A percentile compares a stretch with the other conserved stretches of the same genome.
Evolutionary conservation across 192 early-diverging fungal species (phyloP).

Genomic region (Coemansia asiatica): DNA sequence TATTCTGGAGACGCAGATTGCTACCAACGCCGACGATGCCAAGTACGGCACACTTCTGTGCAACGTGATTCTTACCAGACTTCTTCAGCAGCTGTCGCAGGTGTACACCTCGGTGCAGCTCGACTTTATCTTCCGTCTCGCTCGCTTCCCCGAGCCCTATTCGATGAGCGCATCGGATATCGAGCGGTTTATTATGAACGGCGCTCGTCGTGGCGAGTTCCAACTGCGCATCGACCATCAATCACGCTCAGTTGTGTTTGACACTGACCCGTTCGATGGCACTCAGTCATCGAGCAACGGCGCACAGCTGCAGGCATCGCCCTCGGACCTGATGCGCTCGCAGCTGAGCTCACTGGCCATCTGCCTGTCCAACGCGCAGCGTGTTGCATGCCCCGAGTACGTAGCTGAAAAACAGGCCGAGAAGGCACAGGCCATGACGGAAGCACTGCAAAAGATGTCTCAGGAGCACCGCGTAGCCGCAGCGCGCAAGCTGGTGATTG

Average conservation of each 20-base stretch:
- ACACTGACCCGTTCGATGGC: slow-evolving; percentile 84
- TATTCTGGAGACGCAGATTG: slow-evolving; percentile 69
- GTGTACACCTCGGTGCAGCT: slow-evolving; percentile 98
- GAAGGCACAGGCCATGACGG: slow-evolving; percentile 66
- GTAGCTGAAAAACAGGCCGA: slow-evolving; percentile 65
- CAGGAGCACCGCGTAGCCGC: slow-evolving; percentile 79
- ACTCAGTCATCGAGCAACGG: slow-evolving; percentile 78
- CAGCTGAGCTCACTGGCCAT: slow-evolving; percentile 87
- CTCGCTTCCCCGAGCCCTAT: slow-evolving; percentile 84
- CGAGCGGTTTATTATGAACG: slow-evolving; percentile 99
- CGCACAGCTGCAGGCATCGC: slow-evolving; percentile 78
- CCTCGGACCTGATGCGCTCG: slow-evolving; percentile 88
- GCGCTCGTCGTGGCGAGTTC: slow-evolving; percentile 93
- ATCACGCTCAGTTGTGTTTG: slow-evolving; percentile 86
- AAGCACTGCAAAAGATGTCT: slow-evolving; percentile 71
- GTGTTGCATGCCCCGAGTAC: slow-evolving; percentile 77
- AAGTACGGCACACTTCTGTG: slow-evolving; percentile 94
- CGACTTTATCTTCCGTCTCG: slow-evolving; percentile 86
- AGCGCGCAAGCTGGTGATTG: slow-evolving; percentile 83
- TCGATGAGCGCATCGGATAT: slow-evolving; percentile 82
- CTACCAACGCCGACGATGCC: slow-evolving; percentile 69
- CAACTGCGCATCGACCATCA: slow-evolving; percentile 93
- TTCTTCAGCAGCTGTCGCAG: slow-evolving; percentile 97
- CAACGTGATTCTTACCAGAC: slow-evolving; percentile 93
- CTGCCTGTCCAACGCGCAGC: slow-evolving; percentile 80